A percentile compares a stretch with the other conserved stretches of the same genome.
Evolutionary conservation across 1,284 basidiomycete genomes (phyloP).

Genomic region (Schizopora paradoxa): DNA sequence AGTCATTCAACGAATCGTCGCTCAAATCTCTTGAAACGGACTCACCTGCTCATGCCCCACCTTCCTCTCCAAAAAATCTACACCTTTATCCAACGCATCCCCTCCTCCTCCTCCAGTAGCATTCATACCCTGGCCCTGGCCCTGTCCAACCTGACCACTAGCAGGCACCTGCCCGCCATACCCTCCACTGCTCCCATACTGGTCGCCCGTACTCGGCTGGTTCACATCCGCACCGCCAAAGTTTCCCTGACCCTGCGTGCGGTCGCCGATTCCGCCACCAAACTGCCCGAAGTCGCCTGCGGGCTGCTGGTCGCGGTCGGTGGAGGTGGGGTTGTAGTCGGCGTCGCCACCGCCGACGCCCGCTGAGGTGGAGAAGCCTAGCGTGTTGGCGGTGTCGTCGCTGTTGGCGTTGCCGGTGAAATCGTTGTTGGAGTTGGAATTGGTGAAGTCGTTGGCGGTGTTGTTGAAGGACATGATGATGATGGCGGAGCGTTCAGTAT

Average conservation of each 20-base stretch:
- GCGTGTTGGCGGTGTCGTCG: background rate
- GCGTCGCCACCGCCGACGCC: conserved; percentile 13
- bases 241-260: conserved; percentile 7
- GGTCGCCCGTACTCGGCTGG: conserved; percentile 11
- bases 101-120: conserved; percentile 10
- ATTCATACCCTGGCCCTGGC: background rate
- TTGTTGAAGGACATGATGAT: no score
- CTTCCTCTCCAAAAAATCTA: conserved; percentile 17
- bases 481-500: no score
- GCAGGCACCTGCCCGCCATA: background rate
- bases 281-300: conserved; percentile 6
- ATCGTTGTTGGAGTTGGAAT: no score
- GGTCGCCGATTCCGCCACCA: conserved; percentile 14
- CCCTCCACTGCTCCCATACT: conserved; percentile 16
- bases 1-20: no score
- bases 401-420: no score
- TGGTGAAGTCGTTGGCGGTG: no score
- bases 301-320: conserved; percentile 9
- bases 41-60: conserved; percentile 20
- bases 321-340: conserved; percentile 14
- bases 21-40: no score
- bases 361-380: conserved; percentile 7
- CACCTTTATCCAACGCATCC: conserved; percentile 22
- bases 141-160: background rate
- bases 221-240: conserved; percentile 6